Evolutionary conservation across 176 grass and related monocot species (phyloP).

Genomic region (Thinopyrum elongatum): DNA sequence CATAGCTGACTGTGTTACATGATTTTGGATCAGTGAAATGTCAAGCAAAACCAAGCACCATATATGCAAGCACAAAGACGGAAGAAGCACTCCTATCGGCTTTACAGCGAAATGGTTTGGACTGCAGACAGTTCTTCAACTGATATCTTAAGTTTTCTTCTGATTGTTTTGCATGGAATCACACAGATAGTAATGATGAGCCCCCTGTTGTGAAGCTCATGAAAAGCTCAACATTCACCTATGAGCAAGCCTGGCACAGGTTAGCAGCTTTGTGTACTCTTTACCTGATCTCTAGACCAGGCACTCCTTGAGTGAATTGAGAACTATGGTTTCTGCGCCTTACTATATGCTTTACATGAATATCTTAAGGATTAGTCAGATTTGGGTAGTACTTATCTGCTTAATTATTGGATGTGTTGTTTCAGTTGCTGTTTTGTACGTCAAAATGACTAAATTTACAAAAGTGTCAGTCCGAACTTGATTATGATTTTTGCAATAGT

Average conservation of each 20-base stretch:
- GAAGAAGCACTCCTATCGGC: slow-evolving; percentile 81
- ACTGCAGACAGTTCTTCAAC: slow-evolving; percentile 19
- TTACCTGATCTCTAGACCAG: not conserved
- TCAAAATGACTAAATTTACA: not conserved
- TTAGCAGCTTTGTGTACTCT: slow-evolving; percentile 31
- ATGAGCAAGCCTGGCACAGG: slow-evolving; percentile 99
- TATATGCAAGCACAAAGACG: slow-evolving; percentile 94
- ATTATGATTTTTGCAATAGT: slow-evolving; percentile 1
- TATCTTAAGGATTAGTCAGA: not conserved
- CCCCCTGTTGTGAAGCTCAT: slow-evolving; percentile 73
- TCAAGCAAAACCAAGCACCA: slow-evolving; percentile 77
- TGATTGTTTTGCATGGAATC: slow-evolving; percentile 34
- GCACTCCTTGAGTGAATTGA: slow-evolving; percentile 13
- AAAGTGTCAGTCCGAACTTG: slow-evolving; percentile 1
- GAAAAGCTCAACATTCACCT: slow-evolving; percentile 91
- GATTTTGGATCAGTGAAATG: slow-evolving; percentile 67
- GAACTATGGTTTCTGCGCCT: not conserved
- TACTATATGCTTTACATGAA: slow-evolving; percentile 14
- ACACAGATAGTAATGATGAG: slow-evolving; percentile 51
- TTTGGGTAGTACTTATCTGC: not conserved
- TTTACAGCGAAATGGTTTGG: slow-evolving; percentile 77
- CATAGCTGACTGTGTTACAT: slow-evolving; percentile 33
- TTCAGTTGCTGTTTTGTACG: not conserved
- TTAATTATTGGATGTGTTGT: slow-evolving; percentile 15
- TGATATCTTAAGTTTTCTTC: not conserved